These are phyloP conservation scores for Aspergillus olivimuriae DNA, from an alignment of 495 filamentous ascomycete genomes.

Conservation along the genomic window DNA sequence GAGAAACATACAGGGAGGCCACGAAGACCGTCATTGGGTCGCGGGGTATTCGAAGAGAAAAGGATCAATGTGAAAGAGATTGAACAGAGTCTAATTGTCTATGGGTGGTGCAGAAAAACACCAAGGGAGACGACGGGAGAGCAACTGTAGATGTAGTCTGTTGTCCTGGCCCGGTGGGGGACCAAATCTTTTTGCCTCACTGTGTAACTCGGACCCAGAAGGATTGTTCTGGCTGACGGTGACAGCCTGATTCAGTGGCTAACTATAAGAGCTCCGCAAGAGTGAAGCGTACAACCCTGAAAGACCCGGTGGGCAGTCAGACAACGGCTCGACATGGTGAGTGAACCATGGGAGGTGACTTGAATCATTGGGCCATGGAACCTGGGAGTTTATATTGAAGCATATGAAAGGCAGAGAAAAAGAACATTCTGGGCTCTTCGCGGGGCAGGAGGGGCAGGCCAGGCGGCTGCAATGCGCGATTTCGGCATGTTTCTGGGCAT, in stretches of 20 bases:
- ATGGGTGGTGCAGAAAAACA: too few relatives aligned
- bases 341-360: constrained; percentile 6
- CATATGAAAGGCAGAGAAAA: constrained; percentile 3
- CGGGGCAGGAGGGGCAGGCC: too few relatives aligned
- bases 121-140: background rate
- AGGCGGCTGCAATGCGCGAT: too few relatives aligned
- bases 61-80: background rate
- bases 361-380: constrained; percentile 10
- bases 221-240: background rate
- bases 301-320: constrained; percentile 12
- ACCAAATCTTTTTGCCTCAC: background rate
- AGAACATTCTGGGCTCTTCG: constrained; percentile 12
- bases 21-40: constrained; percentile 25
- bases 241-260: background rate
- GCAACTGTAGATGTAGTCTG: background rate
- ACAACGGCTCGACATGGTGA: constrained; percentile 6
- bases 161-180: background rate
- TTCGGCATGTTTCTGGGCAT: too few relatives aligned
- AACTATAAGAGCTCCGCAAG: constrained; percentile 6
- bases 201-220: constrained; percentile 5
- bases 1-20: constrained; percentile 23
- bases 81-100: too few relatives aligned
- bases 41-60: background rate
- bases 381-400: background rate
- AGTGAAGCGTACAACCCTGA: constrained; percentile 7